Conservation (phyloP, 164 flowering plant species). For the Echeveria elegans region DNA sequence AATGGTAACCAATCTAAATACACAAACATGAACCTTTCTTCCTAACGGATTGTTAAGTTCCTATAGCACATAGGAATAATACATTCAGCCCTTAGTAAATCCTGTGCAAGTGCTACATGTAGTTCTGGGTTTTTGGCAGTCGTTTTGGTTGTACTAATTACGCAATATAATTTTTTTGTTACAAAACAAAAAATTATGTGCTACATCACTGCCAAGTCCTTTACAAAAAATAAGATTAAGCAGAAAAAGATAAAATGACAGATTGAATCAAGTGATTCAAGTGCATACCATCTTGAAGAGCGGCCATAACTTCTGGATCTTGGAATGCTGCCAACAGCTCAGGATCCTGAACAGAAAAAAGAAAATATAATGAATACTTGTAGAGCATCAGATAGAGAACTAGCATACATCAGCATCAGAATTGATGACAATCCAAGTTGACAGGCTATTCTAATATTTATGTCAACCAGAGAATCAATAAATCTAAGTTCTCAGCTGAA, state of each 20-base stretch:
- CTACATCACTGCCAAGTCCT: background rate
- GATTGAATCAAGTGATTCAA: background rate
- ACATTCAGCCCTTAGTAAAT: background rate
- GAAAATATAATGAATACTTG: background rate
- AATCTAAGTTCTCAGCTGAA: background rate
- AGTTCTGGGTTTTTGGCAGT: no score
- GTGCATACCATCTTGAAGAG: conserved; percentile 88
- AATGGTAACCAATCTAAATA: no score
- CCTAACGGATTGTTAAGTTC: background rate
- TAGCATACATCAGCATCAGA: background rate
- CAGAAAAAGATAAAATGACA: background rate
- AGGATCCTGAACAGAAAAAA: conserved; percentile 55
- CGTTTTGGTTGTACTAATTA: no score
- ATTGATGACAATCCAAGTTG: background rate
- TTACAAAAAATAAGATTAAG: background rate
- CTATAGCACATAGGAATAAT: background rate
- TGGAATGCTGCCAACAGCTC: conserved; percentile 87
- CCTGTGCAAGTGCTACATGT: no score
- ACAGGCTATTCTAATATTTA: background rate
- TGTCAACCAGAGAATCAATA: background rate
- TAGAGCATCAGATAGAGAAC: background rate
- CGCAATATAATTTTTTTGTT: no score
- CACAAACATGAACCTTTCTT: background rate
- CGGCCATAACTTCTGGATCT: conserved; percentile 97
- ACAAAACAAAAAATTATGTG: background rate